A percentile compares a stretch with the other conserved stretches of the same genome.
Evolutionary conservation across 805 yeast genomes (phyloP).

Genomic region (Yarrowia deformans): DNA sequence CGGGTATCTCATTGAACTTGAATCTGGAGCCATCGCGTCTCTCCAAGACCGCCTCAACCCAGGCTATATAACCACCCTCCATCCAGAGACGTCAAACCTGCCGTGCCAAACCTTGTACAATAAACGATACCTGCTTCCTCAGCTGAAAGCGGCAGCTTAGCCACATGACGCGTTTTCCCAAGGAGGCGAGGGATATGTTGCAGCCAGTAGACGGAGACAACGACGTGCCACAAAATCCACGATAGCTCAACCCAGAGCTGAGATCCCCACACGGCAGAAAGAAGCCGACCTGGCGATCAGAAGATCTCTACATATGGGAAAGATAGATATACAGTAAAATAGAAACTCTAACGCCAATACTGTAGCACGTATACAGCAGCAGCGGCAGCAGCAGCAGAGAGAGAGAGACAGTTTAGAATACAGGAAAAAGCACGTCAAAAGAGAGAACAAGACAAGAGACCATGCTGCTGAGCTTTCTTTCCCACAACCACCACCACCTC

Average conservation of each 20-base stretch:
- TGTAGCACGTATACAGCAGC: not conserved
- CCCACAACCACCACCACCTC: not conserved
- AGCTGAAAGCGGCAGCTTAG: conserved; percentile 2
- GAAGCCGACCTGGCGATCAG: conserved; percentile 12
- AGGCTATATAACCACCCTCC: no score
- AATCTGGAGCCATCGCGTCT: not conserved
- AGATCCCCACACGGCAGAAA: not conserved
- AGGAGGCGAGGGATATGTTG: not conserved
- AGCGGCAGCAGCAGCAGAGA: no score
- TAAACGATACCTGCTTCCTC: not conserved
- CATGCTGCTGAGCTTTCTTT: not conserved
- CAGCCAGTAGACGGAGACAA: no score
- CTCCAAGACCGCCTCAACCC: not conserved
- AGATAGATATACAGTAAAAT: not conserved
- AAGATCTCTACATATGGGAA: not conserved
- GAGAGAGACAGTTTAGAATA: conserved; percentile 3
- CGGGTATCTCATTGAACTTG: not conserved
- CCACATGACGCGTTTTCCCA: not conserved
- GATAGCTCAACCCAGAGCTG: no score
- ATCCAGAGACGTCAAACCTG: no score
- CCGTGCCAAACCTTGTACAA: not conserved
- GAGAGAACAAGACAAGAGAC: not conserved
- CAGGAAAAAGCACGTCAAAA: conserved; percentile 3
- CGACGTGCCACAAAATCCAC: not conserved
- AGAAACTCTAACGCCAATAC: conserved; percentile 6